Conservation (phyloP, 2,329 filamentous ascomycete genomes). For the Penicillium sp. region DNA sequence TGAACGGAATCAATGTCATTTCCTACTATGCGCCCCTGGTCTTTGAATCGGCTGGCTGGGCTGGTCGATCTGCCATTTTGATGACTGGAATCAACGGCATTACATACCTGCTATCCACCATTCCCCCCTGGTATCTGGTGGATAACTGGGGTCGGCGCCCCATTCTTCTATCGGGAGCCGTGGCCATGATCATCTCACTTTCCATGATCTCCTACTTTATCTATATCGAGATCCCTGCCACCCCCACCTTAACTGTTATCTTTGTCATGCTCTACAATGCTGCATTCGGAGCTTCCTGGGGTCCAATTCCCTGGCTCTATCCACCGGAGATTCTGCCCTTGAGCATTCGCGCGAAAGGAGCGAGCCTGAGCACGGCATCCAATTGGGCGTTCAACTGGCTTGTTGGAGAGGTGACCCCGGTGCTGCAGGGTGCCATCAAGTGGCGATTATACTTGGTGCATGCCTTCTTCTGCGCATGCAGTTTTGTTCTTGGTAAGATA, state of each 20-base stretch:
- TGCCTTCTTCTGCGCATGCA: slow-evolving; percentile 92
- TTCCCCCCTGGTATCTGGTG: slow-evolving; percentile 96
- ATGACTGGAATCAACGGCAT: slow-evolving; percentile 97
- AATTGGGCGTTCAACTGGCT: slow-evolving; percentile 99
- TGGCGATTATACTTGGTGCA: slow-evolving; percentile 95
- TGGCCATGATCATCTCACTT: slow-evolving; percentile 84
- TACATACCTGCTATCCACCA: slow-evolving; percentile 85
- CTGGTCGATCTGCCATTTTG: slow-evolving; percentile 81
- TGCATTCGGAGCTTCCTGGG: slow-evolving; percentile 96
- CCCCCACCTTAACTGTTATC: slow-evolving; percentile 80
- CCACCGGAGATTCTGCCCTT: slow-evolving; percentile 97
- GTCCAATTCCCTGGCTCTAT: slow-evolving; percentile 96
- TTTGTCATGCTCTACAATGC: slow-evolving; percentile 99
- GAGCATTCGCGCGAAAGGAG: slow-evolving; percentile 94
- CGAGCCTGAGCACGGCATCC: slow-evolving; percentile 89
- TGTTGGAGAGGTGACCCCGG: slow-evolving; percentile 90
- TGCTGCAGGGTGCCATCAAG: slow-evolving; percentile 85
- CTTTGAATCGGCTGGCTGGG: slow-evolving; percentile 96
- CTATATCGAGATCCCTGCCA: slow-evolving; percentile 73
- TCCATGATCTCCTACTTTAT: slow-evolving; percentile 94
- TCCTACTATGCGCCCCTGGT: slow-evolving; percentile 97
- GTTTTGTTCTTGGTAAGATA: slow-evolving; percentile 89
- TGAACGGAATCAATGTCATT: slow-evolving; percentile 99
- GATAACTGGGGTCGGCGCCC: slow-evolving; percentile 86
- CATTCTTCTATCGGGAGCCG: slow-evolving; percentile 84